A percentile compares a stretch with the other conserved stretches of the same genome.
Evolutionary conservation across 495 filamentous ascomycete species (phyloP).

Genomic region (Aspergillus homomorphus): DNA sequence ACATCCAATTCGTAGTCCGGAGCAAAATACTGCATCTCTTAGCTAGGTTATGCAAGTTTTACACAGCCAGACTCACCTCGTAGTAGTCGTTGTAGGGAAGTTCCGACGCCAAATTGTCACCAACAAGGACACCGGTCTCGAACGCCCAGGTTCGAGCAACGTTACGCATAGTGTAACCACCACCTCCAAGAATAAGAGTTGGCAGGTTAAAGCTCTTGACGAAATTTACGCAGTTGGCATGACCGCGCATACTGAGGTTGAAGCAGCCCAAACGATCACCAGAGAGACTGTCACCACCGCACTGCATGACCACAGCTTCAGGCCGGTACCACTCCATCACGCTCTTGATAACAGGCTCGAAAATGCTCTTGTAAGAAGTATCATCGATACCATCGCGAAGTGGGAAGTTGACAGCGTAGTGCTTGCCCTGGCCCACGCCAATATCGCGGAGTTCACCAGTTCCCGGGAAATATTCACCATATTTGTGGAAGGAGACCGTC

Average conservation of each 20-base stretch:
- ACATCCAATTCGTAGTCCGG: conserved; percentile 97
- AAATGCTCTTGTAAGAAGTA: conserved; percentile 85
- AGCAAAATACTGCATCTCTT: conserved; percentile 75
- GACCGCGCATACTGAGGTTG: conserved; percentile 95
- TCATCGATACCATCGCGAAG: conserved; percentile 96
- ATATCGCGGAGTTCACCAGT: conserved; percentile 95
- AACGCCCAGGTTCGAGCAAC: conserved; percentile 96
- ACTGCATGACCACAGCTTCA: conserved; percentile 94
- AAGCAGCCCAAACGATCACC: conserved; percentile 96
- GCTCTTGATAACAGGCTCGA: conserved; percentile 86
- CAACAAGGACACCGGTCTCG: conserved; percentile 89
- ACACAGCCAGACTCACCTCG: conserved; percentile 57
- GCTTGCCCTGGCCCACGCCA: conserved; percentile 86
- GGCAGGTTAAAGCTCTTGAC: conserved; percentile 91
- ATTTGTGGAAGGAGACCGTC: conserved; percentile 98
- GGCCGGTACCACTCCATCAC: conserved; percentile 97
- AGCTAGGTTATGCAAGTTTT: conserved; percentile 7
- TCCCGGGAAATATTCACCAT: conserved; percentile 97
- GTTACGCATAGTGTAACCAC: conserved; percentile 98
- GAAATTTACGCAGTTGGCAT: conserved; percentile 95
- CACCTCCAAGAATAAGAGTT: conserved; percentile 87
- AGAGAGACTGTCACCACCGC: conserved; percentile 90
- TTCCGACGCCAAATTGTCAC: conserved; percentile 69
- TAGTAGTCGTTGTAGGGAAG: conserved; percentile 99
- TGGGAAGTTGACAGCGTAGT: conserved; percentile 96